phyloP scores from a whole-genome alignment of 139 green algal species.

The Chlamydomonas urium region DNA sequence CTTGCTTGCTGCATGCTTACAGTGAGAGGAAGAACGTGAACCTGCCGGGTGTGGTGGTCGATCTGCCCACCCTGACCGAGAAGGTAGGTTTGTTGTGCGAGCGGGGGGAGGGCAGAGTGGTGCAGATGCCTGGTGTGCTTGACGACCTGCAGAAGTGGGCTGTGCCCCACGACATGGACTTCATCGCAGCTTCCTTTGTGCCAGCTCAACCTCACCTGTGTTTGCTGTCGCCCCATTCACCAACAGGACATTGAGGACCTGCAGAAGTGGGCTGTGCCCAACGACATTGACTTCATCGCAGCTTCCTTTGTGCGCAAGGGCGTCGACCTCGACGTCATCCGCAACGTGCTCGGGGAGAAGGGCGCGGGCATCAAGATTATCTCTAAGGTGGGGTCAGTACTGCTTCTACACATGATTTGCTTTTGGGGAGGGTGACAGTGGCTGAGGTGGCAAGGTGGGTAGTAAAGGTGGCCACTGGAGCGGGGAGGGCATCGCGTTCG shows the following conservation, averaged over 20 bases:
- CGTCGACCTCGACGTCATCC: slow-evolving; percentile 85
- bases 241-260: too few relatives aligned
- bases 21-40: slow-evolving; percentile 98
- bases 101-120: too few relatives aligned
- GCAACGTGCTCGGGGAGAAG: slow-evolving; percentile 72
- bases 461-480: too few relatives aligned
- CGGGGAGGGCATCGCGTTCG: too few relatives aligned
- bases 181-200: slow-evolving; percentile 98
- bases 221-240: too few relatives aligned
- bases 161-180: slow-evolving; percentile 95
- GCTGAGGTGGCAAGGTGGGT: background rate
- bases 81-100: slow-evolving; percentile 93
- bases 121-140: too few relatives aligned
- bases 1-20: too few relatives aligned
- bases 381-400: slow-evolving; percentile 90
- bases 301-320: slow-evolving; percentile 98
- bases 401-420: too few relatives aligned
- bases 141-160: slow-evolving; percentile 95
- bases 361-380: slow-evolving; percentile 91
- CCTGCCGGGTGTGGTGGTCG: slow-evolving; percentile 93
- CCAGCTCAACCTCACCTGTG: too few relatives aligned
- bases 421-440: background rate
- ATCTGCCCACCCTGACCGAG: slow-evolving; percentile 93
- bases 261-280: slow-evolving; percentile 95
- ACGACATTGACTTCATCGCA: slow-evolving; percentile 97